These are phyloP conservation scores for Pisolithus orientalis DNA, from an alignment of 768 basidiomycete species.

Conservation along the genomic window DNA sequence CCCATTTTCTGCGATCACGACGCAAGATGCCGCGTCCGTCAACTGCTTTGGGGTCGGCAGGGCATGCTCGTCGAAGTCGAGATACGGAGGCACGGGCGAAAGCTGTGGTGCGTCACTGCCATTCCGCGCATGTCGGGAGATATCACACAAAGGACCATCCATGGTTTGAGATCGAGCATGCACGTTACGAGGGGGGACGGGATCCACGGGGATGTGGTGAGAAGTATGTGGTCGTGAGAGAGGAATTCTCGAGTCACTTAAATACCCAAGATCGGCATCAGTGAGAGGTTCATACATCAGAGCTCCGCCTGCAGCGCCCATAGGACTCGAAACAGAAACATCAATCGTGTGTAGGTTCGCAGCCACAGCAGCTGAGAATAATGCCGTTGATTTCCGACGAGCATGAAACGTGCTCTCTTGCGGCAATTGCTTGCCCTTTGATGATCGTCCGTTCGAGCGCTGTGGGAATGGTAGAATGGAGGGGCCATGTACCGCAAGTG, in stretches of 20 bases:
- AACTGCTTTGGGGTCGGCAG: conserved; percentile 54
- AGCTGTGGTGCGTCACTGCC: conserved; percentile 12
- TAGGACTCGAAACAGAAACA: conserved; percentile 24
- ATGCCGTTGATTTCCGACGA: conserved; percentile 28
- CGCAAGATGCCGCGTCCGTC: conserved; percentile 51
- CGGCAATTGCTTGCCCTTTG: conserved; percentile 18
- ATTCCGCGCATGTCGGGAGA: not conserved
- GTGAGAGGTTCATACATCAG: conserved; percentile 24
- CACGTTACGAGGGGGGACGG: not conserved
- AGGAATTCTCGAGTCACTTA: conserved; percentile 3
- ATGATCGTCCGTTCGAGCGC: conserved; percentile 15
- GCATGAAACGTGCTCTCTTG: conserved; percentile 30
- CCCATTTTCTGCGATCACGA: conserved; percentile 65
- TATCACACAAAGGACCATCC: conserved; percentile 8
- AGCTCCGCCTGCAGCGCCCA: conserved; percentile 14
- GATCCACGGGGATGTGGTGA: conserved; percentile 5
- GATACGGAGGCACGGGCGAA: conserved; percentile 6
- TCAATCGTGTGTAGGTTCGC: conserved; percentile 27
- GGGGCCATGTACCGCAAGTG: conserved; percentile 15
- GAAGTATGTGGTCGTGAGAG: conserved; percentile 12
- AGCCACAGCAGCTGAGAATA: conserved; percentile 24
- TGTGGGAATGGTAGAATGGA: conserved; percentile 24
- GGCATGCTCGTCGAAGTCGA: conserved; percentile 37
- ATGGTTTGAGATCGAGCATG: conserved; percentile 20
- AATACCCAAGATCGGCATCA: conserved; percentile 22